Percentiles rank a stretch among this genome's conserved stretches.
Evolutionary conservation across 768 basidiomycete species (phyloP).

Genomic region (Pulveroboletus frians): DNA sequence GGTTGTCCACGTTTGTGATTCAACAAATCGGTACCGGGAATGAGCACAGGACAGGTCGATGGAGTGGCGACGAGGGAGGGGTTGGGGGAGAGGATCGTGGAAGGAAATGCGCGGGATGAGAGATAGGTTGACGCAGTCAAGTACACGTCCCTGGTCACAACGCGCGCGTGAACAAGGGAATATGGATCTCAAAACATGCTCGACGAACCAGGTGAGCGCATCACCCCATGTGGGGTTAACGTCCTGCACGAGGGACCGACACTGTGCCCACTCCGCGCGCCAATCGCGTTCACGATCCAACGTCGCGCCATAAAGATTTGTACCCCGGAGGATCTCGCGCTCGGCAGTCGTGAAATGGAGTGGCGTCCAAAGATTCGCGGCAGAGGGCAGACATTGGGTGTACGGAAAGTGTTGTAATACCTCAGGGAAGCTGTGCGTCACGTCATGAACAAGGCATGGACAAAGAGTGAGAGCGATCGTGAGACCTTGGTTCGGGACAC

Average conservation of each 20-base stretch:
- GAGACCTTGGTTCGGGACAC: conserved; percentile 34
- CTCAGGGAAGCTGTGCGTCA: conserved; percentile 5
- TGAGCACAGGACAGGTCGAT: conserved; percentile 66
- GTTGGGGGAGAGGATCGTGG: conserved; percentile 58
- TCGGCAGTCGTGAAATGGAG: conserved; percentile 67
- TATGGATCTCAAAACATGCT: neutral
- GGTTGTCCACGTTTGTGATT: conserved; percentile 80
- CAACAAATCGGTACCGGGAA: conserved; percentile 82
- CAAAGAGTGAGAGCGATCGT: neutral
- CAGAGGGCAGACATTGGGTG: conserved; percentile 57
- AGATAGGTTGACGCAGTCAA: conserved; percentile 69
- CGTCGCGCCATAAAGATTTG: conserved; percentile 77
- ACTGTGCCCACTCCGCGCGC: conserved; percentile 57
- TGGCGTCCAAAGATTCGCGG: conserved; percentile 58
- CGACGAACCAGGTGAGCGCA: conserved; percentile 62
- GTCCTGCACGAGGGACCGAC: conserved; percentile 38
- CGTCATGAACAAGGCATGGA: conserved; percentile 1
- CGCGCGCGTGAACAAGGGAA: conserved; percentile 22
- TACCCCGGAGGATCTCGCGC: conserved; percentile 62
- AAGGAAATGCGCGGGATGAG: conserved; percentile 89
- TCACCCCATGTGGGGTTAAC: conserved; percentile 39
- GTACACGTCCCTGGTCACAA: conserved; percentile 59
- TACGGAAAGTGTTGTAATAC: conserved; percentile 51
- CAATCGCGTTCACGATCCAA: conserved; percentile 59
- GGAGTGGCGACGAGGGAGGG: conserved; percentile 50